Conservation (phyloP, 2,329 filamentous ascomycete genomes). For the Clonostachys chloroleuca region DNA sequence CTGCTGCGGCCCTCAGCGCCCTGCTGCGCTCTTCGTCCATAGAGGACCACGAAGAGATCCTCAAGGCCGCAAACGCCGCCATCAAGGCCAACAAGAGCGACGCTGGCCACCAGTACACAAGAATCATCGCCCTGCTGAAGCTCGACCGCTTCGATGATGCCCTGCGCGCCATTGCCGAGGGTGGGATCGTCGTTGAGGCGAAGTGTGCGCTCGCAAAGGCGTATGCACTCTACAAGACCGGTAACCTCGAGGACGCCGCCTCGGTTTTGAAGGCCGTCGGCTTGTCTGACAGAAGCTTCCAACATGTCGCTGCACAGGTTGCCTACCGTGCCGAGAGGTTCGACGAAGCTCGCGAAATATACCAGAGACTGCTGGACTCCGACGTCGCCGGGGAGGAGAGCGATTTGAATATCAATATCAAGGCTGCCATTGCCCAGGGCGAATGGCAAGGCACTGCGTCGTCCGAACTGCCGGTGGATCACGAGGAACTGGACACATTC, state of each 20-base stretch:
- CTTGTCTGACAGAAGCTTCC: slow-evolving; percentile 25
- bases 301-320: slow-evolving; percentile 59
- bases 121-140: slow-evolving; percentile 72
- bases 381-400: slow-evolving; percentile 58
- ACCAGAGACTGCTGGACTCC: slow-evolving; percentile 49
- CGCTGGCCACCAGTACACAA: slow-evolving; percentile 59
- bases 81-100: slow-evolving; percentile 58
- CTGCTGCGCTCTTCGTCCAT: slow-evolving; percentile 52
- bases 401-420: slow-evolving; percentile 73
- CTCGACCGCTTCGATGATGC: slow-evolving; percentile 81
- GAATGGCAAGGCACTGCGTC: slow-evolving; percentile 57
- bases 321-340: slow-evolving; percentile 76
- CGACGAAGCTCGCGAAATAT: slow-evolving; percentile 58
- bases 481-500: slow-evolving; percentile 65
- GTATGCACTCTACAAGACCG: slow-evolving; percentile 81
- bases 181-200: slow-evolving; percentile 54
- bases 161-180: slow-evolving; percentile 61
- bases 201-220: slow-evolving; percentile 65
- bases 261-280: slow-evolving; percentile 27
- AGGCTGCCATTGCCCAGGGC: slow-evolving; percentile 68
- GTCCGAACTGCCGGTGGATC: slow-evolving; percentile 44
- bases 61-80: slow-evolving; percentile 58
- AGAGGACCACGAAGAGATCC: slow-evolving; percentile 69
- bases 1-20: slow-evolving; percentile 45
- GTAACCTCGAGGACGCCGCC: slow-evolving; percentile 63